Percentiles rank a stretch among this genome's conserved stretches.
Evolutionary conservation across 2,329 filamentous ascomycete genomes (phyloP).

Genomic region (Curvularia hawaiiensis): DNA sequence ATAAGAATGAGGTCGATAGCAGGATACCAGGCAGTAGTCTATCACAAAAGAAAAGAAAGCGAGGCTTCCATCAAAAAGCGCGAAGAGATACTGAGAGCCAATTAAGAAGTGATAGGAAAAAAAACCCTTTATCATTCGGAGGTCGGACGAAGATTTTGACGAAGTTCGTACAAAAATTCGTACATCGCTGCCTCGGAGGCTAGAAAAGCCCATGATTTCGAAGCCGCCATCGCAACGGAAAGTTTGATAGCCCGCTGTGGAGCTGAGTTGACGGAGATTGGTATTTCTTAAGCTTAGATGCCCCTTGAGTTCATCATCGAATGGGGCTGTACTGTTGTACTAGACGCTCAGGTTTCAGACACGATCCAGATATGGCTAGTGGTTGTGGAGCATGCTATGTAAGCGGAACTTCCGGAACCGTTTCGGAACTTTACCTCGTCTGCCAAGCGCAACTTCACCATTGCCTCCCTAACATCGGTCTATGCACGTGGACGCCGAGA

Average conservation of each 20-base stretch:
- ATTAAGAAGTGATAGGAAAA: not conserved
- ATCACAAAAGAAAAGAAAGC: not conserved
- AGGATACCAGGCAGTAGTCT: not conserved
- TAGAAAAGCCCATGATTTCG: not conserved
- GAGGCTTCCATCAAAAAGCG: not conserved
- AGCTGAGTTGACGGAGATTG: not conserved
- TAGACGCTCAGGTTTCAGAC: not conserved
- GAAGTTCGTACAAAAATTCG: not conserved
- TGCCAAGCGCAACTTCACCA: not conserved
- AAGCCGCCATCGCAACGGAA: not conserved
- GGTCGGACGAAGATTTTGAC: not conserved
- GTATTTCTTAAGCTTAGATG: not conserved
- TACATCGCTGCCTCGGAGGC: not conserved
- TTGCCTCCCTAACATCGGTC: not conserved
- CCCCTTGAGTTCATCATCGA: not conserved
- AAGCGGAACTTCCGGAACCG: not conserved
- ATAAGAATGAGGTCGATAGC: not conserved
- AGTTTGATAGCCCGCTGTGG: not conserved
- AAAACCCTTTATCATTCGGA: not conserved
- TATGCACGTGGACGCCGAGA: not conserved
- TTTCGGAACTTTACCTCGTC: not conserved
- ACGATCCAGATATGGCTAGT: not conserved
- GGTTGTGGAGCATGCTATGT: not conserved
- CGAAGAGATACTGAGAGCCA: not conserved
- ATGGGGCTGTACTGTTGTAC: not conserved